Evolutionary conservation across 2,329 filamentous ascomycete genomes (phyloP).

Genomic region (Stachybotrys echinatus): DNA sequence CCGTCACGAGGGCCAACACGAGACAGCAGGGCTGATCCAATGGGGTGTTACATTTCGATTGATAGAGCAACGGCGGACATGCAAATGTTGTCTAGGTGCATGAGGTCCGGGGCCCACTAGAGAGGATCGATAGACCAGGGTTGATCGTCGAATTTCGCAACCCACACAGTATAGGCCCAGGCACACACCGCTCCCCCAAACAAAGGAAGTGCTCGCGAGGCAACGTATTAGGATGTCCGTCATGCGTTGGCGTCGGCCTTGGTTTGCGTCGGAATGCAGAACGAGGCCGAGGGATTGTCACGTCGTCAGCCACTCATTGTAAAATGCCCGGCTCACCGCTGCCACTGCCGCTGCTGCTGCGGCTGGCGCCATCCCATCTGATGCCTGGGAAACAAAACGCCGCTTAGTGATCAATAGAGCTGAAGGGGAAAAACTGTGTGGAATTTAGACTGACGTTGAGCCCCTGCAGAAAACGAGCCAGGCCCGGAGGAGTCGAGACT

Average conservation of each 20-base stretch:
- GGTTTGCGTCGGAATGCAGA: not conserved
- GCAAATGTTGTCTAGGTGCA: not conserved
- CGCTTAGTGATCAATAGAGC: not conserved
- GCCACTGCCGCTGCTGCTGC: too few species aligned
- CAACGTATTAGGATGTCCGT: too few species aligned
- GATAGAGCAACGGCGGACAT: too few species aligned
- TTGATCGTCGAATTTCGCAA: not conserved
- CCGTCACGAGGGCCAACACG: not conserved
- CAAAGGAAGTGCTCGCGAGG: not conserved
- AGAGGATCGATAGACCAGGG: not conserved
- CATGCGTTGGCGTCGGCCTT: too few species aligned
- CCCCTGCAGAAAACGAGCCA: not conserved
- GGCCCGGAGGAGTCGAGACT: not conserved
- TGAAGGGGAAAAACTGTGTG: not conserved
- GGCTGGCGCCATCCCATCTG: too few species aligned
- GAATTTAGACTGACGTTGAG: not conserved
- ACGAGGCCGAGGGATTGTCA: not conserved
- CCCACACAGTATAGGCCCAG: not conserved
- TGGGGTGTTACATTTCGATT: not conserved
- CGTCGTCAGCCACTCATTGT: not conserved
- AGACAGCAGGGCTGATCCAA: too few species aligned
- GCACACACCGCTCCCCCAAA: not conserved
- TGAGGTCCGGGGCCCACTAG: not conserved
- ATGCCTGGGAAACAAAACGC: not conserved
- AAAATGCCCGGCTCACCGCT: not conserved